A percentile compares a stretch with the other conserved stretches of the same genome.
These are phyloP conservation scores for Ambrosiella xylebori DNA, from an alignment of 2,329 filamentous ascomycete genomes.

Conservation along the genomic window DNA sequence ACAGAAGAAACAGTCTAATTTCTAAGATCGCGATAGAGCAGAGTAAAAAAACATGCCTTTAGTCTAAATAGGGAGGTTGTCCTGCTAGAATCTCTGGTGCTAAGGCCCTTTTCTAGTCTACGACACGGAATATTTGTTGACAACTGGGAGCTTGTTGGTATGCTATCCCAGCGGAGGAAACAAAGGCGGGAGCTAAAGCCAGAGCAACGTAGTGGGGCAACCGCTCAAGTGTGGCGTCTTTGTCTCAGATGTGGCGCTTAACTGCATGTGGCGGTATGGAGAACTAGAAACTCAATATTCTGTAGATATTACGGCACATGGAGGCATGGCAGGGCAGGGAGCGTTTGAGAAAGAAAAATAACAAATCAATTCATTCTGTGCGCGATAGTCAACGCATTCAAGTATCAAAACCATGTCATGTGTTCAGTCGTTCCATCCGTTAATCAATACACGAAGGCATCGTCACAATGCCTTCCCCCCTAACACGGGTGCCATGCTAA, in stretches of 20 bases:
- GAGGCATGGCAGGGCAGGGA: background rate
- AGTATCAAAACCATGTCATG: slow-evolving; percentile 8
- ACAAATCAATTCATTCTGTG: slow-evolving; percentile 10
- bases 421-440: slow-evolving; percentile 12
- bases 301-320: background rate
- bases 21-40: slow-evolving; percentile 1
- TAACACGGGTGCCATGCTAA: slow-evolving; percentile 1
- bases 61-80: slow-evolving; percentile 3
- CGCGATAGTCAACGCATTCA: slow-evolving; percentile 7
- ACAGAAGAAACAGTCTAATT: background rate
- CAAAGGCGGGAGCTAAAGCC: slow-evolving; percentile 4
- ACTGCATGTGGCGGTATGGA: background rate
- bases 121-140: slow-evolving; percentile 10
- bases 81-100: background rate
- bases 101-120: background rate
- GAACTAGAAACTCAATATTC: too few species aligned
- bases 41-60: background rate
- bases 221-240: slow-evolving; percentile 1
- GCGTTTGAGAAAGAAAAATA: background rate
- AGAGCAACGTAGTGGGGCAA: slow-evolving; percentile 5
- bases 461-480: slow-evolving; percentile 2
- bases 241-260: background rate
- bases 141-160: background rate
- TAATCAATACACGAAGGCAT: slow-evolving; percentile 10
- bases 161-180: slow-evolving; percentile 7